Base-by-base conservation (phyloP, 148 eudicot genomes). In the Camellia granthamiana region DNA sequence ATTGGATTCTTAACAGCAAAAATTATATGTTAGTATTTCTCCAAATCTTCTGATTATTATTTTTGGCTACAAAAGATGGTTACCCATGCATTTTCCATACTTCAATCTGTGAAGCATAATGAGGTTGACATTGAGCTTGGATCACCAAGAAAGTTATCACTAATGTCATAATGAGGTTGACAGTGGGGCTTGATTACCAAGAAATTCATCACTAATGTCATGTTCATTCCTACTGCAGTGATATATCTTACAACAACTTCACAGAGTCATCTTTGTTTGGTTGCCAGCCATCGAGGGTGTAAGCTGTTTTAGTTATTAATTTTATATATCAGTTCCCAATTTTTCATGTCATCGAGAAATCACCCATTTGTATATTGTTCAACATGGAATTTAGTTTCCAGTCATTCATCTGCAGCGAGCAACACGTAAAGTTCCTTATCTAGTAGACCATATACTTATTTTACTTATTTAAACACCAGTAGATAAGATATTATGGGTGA, bases 321-420 rank as follows among this genome's bases (percentile, higher is more conserved):
- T 30, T 65, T 67, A n/a, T 58, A 9, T 43, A 12, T 41, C 0
- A 55, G 30, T 44, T 41, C 15, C 38, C n/a, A 55, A 69, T 19
- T 13, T 82, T 79, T 21, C 61, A 6, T 65, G 59, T 58, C 41
- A 66, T 42, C 42, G 13, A 55, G 54, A 63, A 81, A 15, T 16
- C 42, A 23, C 41, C 19, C 68, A 54, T 56, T 63, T 73, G 19
- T 80, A n/a, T 69, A 21, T 65, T 72, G 63, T n/a, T 67, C 54
- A 58, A 52, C 92, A 93, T n/a, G 97, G 85, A 90, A 93, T 82
- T 68, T 90, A 80, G 88, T 84, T 64, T 84, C 92, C 49, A 89
- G 92, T 79, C 82, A 83, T 75, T 87, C 89, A 44, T 75, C 83
- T 72, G 55, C 85, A n/a, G 59, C 61, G 0, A 60, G 78, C 81